Conservation (phyloP, 768 basidiomycete genomes). For the Amanita pseudoporphyria region DNA sequence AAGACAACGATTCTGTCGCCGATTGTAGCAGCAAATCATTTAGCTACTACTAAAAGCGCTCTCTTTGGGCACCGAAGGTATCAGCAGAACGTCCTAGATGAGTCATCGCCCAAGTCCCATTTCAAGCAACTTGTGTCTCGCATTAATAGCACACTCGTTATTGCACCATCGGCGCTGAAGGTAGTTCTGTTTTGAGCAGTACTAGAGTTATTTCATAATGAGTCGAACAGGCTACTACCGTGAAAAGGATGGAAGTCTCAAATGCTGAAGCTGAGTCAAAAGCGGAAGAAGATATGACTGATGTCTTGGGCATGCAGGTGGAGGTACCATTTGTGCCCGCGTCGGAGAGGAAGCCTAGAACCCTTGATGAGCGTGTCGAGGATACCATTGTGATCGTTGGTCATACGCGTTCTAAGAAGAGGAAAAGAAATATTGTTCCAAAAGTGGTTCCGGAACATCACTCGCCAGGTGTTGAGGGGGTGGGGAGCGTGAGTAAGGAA, state of each 20-base stretch:
- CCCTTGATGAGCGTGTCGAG: constrained; percentile 24
- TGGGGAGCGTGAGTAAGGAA: constrained; percentile 8
- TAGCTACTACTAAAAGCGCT: not conserved
- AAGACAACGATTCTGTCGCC: not conserved
- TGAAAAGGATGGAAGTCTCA: constrained; percentile 9
- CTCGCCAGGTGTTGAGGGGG: constrained; percentile 5
- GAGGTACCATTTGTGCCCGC: constrained; percentile 78
- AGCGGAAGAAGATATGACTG: constrained; percentile 12
- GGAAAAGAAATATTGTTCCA: constrained; percentile 37
- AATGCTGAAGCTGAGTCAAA: constrained; percentile 9
- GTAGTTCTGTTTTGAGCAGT: constrained; percentile 14
- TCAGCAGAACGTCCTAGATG: not conserved
- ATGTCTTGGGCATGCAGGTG: constrained; percentile 34
- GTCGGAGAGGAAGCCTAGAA: constrained; percentile 35
- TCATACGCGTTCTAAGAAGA: constrained; percentile 51
- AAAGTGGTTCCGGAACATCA: not conserved
- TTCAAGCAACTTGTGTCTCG: constrained; percentile 51
- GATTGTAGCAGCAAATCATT: not conserved
- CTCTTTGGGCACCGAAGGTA: not conserved
- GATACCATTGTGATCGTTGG: constrained; percentile 71
- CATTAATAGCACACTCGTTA: constrained; percentile 57
- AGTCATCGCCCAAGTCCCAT: constrained; percentile 12
- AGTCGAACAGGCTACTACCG: constrained; percentile 3
- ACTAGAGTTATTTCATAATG: not conserved
- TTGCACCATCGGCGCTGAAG: constrained; percentile 45